These are phyloP conservation scores for Rutstroemia sydowiana DNA, from an alignment of 2,329 filamentous ascomycete genomes.

Conservation along the genomic window DNA sequence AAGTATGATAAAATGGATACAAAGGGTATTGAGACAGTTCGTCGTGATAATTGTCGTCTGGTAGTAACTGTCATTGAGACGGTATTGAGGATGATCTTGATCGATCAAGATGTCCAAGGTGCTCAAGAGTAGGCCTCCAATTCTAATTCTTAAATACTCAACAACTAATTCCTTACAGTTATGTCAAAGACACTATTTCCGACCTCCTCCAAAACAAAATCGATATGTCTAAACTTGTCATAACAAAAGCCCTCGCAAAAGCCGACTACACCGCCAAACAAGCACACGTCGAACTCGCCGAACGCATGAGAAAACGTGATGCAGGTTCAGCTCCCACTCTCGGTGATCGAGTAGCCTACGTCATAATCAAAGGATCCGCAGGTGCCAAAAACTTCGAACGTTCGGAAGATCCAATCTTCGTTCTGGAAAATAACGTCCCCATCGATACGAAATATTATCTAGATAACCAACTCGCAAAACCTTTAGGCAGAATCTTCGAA, in stretches of 20 bases:
- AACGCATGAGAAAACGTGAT: slow-evolving; percentile 96
- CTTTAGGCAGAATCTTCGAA: slow-evolving; percentile 90
- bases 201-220: slow-evolving; percentile 95
- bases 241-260: slow-evolving; percentile 94
- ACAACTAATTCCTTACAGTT: slow-evolving; percentile 47
- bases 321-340: slow-evolving; percentile 86
- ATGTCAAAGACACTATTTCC: slow-evolving; percentile 93
- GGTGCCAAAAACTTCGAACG: slow-evolving; percentile 95
- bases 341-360: slow-evolving; percentile 94
- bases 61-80: slow-evolving; percentile 98
- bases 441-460: slow-evolving; percentile 99
- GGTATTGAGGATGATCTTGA: slow-evolving; percentile 88
- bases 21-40: slow-evolving; percentile 97
- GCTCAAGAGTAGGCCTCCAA: slow-evolving; percentile 72
- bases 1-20: slow-evolving; percentile 99
- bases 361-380: slow-evolving; percentile 87
- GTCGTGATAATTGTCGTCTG: slow-evolving; percentile 89
- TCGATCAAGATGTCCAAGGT: slow-evolving; percentile 81
- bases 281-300: slow-evolving; percentile 89
- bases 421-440: slow-evolving; percentile 93
- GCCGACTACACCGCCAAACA: slow-evolving; percentile 85
- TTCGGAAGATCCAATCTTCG: slow-evolving; percentile 93
- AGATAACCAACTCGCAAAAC: slow-evolving; percentile 96
- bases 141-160: neutral
- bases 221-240: slow-evolving; percentile 98